Evolutionary conservation across 345 rosid species (phyloP), one percentile per base, ranked within the genome.

Genomic region (Sisymbrium altissimum): DNA sequence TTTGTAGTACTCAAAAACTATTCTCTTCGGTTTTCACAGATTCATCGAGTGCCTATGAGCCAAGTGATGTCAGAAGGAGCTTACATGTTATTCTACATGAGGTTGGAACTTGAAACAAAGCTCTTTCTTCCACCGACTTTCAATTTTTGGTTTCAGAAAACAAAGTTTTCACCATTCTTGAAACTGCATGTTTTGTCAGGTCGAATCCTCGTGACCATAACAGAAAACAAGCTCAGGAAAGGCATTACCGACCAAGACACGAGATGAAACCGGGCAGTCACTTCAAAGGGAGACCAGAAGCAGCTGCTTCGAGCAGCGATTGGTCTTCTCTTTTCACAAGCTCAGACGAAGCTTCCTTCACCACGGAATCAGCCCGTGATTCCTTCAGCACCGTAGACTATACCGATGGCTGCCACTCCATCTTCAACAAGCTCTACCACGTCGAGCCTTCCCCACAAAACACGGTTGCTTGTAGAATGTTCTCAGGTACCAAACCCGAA

Each of bases 41-140:
- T 88, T 64, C 86, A 72, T 78, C 86, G 77, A 17, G 97, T 90
- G 67, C 78, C 88, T 35, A 82, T 82, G 82, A 81, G 84, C 79
- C 92, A 88, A 75, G 97, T 90, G 77, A 90, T 90, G 97, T 90
- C 91, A 8, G 97, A 90, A 80, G 97, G 90, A 72, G 97, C 93
- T 60, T 90, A 90, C 74, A 90, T 90, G 65, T 79, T 90, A 78
- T 90, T 90, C 79, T 90, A 90, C 83, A 86, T 59, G 78, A 88
- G 93, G 97, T 88, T 50, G 38, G n/a, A n/a, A n/a, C n/a, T n/a
- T n/a, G n/a, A 33, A 33, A 33, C 38, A 33, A 33, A 33, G 1
- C 1, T 6, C 9, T 33, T 33, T 33, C 38, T 33, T 33, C 38
- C 9, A 33, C 38, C 38, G 7, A 33, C 38, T 33, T 33, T 2